Conservation (phyloP, 345 rosid genomes). For the Eucalyptus marginata region DNA sequence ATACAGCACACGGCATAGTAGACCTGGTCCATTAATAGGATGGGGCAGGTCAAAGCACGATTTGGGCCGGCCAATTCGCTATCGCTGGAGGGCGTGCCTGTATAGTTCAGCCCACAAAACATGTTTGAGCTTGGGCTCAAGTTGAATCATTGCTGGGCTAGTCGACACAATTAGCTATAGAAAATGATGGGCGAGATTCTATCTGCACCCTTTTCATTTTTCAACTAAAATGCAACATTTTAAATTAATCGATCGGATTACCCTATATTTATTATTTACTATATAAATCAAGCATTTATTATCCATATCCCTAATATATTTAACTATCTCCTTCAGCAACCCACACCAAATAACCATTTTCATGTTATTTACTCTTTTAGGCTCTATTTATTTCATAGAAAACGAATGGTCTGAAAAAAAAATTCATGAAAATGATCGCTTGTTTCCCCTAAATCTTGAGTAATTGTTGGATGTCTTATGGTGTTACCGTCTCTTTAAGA, state of each 20-base stretch:
- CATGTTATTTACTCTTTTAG: background rate
- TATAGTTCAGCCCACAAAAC: background rate
- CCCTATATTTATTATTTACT: background rate
- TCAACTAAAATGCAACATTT: background rate
- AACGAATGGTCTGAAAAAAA: too few species aligned
- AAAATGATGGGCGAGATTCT: background rate
- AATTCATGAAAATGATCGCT: too few species aligned
- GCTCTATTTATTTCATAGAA: too few species aligned
- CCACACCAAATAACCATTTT: background rate
- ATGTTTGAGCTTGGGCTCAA: background rate
- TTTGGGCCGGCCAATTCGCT: background rate
- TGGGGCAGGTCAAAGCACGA: background rate
- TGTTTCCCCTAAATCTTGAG: too few species aligned
- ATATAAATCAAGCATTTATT: background rate
- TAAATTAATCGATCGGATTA: background rate
- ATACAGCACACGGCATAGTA: rapidly evolving
- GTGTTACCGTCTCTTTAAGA: too few species aligned
- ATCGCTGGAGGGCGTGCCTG: background rate
- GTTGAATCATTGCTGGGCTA: background rate
- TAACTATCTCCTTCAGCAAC: background rate
- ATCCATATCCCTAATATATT: background rate
- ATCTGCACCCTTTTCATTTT: background rate
- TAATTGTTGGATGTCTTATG: too few species aligned
- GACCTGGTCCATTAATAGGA: background rate
- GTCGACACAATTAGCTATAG: background rate